A percentile compares a stretch with the other conserved stretches of the same genome.
Evolutionary conservation across 352 stramenopile genomes (phyloP).

Genomic region (Phytophthora idaei): DNA sequence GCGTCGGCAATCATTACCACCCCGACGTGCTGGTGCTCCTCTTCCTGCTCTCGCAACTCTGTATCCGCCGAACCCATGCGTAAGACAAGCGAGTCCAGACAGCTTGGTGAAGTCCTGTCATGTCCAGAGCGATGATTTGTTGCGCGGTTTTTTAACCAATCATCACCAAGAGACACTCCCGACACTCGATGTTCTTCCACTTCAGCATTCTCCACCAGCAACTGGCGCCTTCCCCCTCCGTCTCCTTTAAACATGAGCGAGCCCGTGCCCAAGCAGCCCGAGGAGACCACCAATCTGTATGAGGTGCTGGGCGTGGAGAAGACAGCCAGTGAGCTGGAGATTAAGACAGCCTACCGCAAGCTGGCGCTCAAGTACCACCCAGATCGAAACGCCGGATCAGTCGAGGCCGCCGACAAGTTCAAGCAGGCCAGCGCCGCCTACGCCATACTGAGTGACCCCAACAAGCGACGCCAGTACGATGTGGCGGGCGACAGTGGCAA

Average conservation of each 20-base stretch:
- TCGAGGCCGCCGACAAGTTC: constrained; percentile 83
- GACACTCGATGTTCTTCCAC: constrained; percentile 24
- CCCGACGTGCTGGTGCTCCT: too few relatives aligned
- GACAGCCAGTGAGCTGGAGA: constrained; percentile 88
- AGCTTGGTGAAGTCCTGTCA: constrained; percentile 10
- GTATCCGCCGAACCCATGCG: constrained; percentile 6
- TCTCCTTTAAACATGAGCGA: constrained; percentile 50
- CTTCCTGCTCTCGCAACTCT: neutral
- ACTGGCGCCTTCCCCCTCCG: neutral
- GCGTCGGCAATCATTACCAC: too few relatives aligned
- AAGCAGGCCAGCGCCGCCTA: constrained; percentile 88
- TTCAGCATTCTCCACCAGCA: constrained; percentile 25
- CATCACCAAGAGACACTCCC: neutral
- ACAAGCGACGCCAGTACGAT: constrained; percentile 89
- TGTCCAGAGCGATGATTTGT: constrained; percentile 15
- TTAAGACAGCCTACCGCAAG: constrained; percentile 90
- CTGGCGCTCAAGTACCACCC: constrained; percentile 91
- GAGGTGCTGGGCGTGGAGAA: constrained; percentile 90
- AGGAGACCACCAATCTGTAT: constrained; percentile 81
- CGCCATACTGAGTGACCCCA: constrained; percentile 84
- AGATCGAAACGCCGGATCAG: constrained; percentile 84
- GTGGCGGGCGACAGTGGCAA: constrained; percentile 74
- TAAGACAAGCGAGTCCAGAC: neutral
- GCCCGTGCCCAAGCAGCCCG: constrained; percentile 52
- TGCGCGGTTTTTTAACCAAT: constrained; percentile 14